Conservation (phyloP, 2,329 filamentous ascomycete species). For the Fusarium zealandicum region DNA sequence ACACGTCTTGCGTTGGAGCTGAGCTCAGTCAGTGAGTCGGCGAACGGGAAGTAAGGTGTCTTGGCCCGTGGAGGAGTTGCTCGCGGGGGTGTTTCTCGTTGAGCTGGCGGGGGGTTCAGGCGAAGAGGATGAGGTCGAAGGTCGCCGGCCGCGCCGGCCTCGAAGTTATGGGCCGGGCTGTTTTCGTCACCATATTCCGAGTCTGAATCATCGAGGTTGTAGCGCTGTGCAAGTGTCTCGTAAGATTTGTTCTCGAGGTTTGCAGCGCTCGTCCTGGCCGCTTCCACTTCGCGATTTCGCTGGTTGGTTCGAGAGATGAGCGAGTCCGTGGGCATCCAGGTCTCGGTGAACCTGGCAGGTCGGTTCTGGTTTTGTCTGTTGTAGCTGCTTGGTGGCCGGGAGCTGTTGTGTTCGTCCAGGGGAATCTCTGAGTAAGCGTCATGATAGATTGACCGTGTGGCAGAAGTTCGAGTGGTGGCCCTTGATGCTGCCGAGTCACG, state of each 20-base stretch:
- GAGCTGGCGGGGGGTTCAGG: constrained; percentile 53
- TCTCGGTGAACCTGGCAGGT: constrained; percentile 58
- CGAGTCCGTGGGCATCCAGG: constrained; percentile 63
- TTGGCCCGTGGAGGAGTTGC: constrained; percentile 29
- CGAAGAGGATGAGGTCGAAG: constrained; percentile 62
- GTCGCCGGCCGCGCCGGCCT: constrained; percentile 36
- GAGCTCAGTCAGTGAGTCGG: constrained; percentile 53
- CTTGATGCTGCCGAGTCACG: constrained; percentile 54
- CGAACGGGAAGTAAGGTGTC: constrained; percentile 34
- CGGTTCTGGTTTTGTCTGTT: constrained; percentile 46
- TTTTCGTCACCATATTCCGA: constrained; percentile 52
- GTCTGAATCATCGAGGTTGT: constrained; percentile 52
- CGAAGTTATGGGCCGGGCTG: constrained; percentile 39
- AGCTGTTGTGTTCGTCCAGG: constrained; percentile 48
- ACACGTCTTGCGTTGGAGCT: constrained; percentile 54
- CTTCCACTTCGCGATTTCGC: constrained; percentile 54
- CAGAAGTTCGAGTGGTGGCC: constrained; percentile 58
- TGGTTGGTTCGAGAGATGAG: constrained; percentile 62
- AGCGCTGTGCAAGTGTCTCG: constrained; percentile 55
- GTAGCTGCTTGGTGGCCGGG: constrained; percentile 37
- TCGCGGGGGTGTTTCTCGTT: constrained; percentile 21
- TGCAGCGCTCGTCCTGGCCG: constrained; percentile 44
- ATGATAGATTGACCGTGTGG: constrained; percentile 46
- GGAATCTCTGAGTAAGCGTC: constrained; percentile 61
- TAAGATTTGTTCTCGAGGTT: constrained; percentile 51